phyloP scores from a whole-genome alignment of 805 yeast genomes.

The Kuraishia molischiana region DNA sequence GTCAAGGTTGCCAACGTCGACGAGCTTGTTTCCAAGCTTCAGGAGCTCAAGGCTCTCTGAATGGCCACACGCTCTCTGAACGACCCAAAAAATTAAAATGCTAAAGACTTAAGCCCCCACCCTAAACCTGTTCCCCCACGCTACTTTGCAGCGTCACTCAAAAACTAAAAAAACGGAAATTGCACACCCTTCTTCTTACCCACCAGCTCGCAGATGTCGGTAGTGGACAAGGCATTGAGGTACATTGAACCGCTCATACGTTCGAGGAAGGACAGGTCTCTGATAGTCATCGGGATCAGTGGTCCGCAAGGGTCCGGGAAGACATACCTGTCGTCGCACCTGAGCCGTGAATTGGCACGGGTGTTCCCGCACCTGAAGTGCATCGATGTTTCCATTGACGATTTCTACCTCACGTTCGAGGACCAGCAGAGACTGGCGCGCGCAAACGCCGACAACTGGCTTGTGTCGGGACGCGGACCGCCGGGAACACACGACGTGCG shows the following conservation, averaged over 20 bases:
- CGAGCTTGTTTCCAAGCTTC: constrained; percentile 69
- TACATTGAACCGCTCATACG: constrained; percentile 20
- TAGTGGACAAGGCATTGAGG: constrained; percentile 10
- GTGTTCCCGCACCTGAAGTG: constrained; percentile 27
- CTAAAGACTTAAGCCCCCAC: too few species aligned
- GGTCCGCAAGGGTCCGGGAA: constrained; percentile 84
- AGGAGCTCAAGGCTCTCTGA: constrained; percentile 63
- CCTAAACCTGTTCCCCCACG: constrained; percentile 1
- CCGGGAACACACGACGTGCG: constrained; percentile 89
- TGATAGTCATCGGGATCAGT: constrained; percentile 45
- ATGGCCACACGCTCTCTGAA: too few species aligned
- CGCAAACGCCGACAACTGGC: constrained; percentile 31
- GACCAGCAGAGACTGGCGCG: constrained; percentile 43
- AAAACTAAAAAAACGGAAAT: neutral
- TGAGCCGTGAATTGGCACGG: constrained; percentile 23
- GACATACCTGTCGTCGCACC: constrained; percentile 38
- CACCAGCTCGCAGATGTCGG: constrained; percentile 1
- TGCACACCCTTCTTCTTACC: neutral
- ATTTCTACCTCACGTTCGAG: constrained; percentile 61
- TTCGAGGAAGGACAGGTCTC: constrained; percentile 19
- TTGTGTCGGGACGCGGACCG: constrained; percentile 70
- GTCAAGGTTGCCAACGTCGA: constrained; percentile 72
- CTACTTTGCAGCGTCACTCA: neutral
- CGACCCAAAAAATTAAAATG: too few species aligned
- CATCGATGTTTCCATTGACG: constrained; percentile 69